These are phyloP conservation scores for Isoetes taiwanensis DNA, from an alignment of 75 land plant species.

Conservation along the genomic window DNA sequence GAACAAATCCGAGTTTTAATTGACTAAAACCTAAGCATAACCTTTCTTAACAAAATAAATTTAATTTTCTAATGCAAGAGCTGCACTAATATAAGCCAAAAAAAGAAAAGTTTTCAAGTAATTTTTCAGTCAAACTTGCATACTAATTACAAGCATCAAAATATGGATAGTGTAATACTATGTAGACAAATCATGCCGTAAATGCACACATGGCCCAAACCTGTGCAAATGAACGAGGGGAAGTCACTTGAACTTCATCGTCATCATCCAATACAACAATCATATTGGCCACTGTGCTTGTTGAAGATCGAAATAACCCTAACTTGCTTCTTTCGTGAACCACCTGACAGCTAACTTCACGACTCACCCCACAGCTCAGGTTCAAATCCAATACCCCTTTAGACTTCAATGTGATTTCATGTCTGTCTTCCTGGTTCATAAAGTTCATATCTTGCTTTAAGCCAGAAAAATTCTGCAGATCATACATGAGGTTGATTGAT, in stretches of 20 bases:
- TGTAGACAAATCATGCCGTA: not conserved
- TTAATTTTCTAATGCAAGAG: not conserved
- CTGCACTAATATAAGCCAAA: not conserved
- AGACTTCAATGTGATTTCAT: no score
- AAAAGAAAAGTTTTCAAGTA: not conserved
- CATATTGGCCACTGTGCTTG: no score
- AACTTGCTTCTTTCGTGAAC: no score
- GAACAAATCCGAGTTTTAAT: no score
- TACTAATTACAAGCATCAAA: not conserved
- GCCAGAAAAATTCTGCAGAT: no score
- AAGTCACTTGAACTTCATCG: slow-evolving; percentile 1
- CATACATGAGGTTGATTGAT: no score
- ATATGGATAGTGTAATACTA: not conserved
- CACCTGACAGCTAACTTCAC: no score
- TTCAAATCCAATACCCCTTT: no score
- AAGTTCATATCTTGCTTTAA: no score
- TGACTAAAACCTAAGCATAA: not conserved
- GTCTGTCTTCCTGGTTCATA: no score
- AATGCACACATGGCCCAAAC: not conserved
- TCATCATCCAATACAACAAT: slow-evolving; percentile 1
- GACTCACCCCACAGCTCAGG: no score
- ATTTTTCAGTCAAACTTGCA: not conserved
- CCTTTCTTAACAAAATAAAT: not conserved
- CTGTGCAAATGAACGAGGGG: slow-evolving; percentile 1
- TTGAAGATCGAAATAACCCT: no score